Evolutionary conservation across 768 basidiomycete species (phyloP).

Genomic region (Filobasidium floriforme): DNA sequence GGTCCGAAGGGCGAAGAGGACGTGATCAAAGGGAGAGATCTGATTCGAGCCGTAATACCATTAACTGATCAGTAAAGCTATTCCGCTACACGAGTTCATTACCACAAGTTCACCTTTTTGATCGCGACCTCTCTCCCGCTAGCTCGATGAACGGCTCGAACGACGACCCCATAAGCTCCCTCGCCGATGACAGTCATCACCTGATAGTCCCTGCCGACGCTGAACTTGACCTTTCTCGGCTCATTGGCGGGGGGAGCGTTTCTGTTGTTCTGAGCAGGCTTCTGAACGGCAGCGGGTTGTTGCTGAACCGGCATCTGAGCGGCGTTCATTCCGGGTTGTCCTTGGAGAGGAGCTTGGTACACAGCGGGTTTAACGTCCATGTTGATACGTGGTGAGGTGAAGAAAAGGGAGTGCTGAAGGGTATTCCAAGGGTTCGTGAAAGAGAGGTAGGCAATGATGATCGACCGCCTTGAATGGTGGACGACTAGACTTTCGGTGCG

Average conservation of each 20-base stretch:
- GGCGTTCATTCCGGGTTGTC: not conserved
- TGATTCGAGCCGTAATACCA: slow-evolving; percentile 33
- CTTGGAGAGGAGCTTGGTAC: not conserved
- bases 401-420: not conserved
- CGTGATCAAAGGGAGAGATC: slow-evolving; percentile 86
- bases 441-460: too few species aligned
- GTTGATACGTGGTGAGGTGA: not conserved
- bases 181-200: slow-evolving; percentile 82
- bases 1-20: slow-evolving; percentile 50
- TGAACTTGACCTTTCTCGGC: slow-evolving; percentile 24
- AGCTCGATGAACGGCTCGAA: slow-evolving; percentile 61
- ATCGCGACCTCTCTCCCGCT: slow-evolving; percentile 84
- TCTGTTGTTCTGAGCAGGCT: not conserved
- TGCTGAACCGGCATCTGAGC: too few species aligned
- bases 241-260: not conserved
- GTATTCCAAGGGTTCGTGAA: not conserved
- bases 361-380: not conserved
- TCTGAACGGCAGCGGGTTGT: not conserved
- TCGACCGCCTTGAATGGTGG: too few species aligned
- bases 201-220: slow-evolving; percentile 51
- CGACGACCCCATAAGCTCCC: slow-evolving; percentile 87
- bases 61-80: not conserved
- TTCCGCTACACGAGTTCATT: not conserved
- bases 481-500: too few species aligned
- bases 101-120: slow-evolving; percentile 51